Evolutionary conservation across 176 grass and related monocot genomes (phyloP).

Genomic region (Avena sativa): DNA sequence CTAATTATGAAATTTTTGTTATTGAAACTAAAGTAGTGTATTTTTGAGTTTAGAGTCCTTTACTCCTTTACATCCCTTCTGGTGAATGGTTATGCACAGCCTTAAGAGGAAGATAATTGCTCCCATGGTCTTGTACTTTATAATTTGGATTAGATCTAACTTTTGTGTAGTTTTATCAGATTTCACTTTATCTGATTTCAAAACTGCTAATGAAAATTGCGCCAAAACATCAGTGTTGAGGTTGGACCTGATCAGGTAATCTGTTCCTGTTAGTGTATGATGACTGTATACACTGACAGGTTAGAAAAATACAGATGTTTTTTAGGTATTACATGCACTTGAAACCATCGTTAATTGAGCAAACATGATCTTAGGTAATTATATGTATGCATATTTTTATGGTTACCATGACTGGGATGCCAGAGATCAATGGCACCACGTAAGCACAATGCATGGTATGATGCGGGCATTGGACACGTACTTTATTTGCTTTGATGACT

Average conservation of each 20-base stretch:
- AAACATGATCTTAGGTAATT: neutral
- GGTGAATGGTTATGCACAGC: neutral
- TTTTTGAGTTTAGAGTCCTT: neutral
- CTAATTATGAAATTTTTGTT: slow-evolving; percentile 3
- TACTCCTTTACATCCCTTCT: neutral
- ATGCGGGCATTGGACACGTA: too few species aligned
- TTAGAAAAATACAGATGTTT: neutral
- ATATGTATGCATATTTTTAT: too few species aligned
- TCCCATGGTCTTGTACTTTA: neutral
- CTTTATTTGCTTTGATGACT: neutral
- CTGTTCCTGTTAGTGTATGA: neutral
- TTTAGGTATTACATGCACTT: neutral
- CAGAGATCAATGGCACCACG: too few species aligned
- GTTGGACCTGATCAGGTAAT: too few species aligned
- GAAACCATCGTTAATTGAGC: neutral
- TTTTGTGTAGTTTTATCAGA: neutral
- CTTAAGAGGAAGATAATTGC: slow-evolving; percentile 24
- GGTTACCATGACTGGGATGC: too few species aligned
- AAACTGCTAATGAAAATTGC: neutral
- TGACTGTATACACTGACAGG: neutral
- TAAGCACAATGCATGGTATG: too few species aligned
- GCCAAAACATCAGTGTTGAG: too few species aligned
- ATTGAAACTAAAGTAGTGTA: slow-evolving; percentile 8
- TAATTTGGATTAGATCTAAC: too few species aligned
- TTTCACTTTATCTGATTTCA: neutral